These are phyloP conservation scores for Xylariaceae sp. DNA, from an alignment of 2,329 filamentous ascomycete species.

Conservation along the genomic window DNA sequence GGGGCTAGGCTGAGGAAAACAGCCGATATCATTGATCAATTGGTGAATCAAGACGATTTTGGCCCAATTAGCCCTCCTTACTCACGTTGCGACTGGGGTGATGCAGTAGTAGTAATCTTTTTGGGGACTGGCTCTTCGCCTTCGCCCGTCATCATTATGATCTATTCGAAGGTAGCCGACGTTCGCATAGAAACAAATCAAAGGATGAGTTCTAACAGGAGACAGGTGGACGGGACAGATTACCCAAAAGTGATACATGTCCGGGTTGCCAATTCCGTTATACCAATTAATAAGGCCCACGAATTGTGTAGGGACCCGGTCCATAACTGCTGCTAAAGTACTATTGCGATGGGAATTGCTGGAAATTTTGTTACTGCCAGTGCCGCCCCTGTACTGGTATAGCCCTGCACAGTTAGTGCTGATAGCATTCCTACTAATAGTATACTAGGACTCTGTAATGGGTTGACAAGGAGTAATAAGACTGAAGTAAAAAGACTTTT, in stretches of 20 bases:
- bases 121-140: background rate
- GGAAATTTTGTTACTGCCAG: too few relatives aligned
- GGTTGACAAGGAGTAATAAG: too few relatives aligned
- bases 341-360: too few relatives aligned
- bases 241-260: constrained; percentile 10
- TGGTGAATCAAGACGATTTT: constrained; percentile 12
- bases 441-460: too few relatives aligned
- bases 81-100: constrained; percentile 2
- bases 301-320: too few relatives aligned
- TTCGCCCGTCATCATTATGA: background rate
- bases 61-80: background rate
- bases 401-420: too few relatives aligned
- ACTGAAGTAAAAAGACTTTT: too few relatives aligned
- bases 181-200: constrained; percentile 27
- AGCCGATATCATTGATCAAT: constrained; percentile 31
- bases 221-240: background rate
- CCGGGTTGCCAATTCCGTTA: background rate
- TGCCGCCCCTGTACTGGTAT: too few relatives aligned
- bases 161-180: background rate
- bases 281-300: background rate
- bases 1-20: constrained; percentile 35
- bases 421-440: too few relatives aligned
- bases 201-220: background rate
- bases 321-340: too few relatives aligned
- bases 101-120: constrained; percentile 10